Evolutionary conservation across 176 grass and related monocot species (phyloP).

Genomic region (Secale cereale): DNA sequence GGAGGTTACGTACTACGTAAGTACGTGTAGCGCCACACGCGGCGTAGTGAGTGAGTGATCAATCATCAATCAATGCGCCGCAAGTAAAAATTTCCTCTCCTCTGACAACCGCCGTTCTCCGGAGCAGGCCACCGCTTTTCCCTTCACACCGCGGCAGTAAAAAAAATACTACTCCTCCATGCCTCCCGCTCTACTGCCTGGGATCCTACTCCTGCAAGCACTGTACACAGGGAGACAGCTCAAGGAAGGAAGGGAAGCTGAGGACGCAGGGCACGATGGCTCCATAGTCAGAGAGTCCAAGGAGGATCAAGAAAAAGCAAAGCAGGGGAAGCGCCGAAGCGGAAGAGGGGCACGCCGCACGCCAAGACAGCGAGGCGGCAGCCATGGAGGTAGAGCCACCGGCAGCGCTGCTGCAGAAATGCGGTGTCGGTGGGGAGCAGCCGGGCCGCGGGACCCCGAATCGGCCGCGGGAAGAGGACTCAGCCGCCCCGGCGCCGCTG

Average conservation of each 20-base stretch:
- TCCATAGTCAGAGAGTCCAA: constrained; percentile 13
- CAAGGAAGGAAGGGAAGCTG: constrained; percentile 23
- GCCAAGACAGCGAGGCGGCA: neutral
- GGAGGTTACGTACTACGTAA: neutral
- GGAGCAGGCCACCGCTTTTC: neutral
- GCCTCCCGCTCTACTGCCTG: neutral
- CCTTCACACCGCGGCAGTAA: neutral
- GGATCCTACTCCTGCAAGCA: neutral
- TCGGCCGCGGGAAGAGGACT: constrained; percentile 12
- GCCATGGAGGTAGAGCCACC: constrained; percentile 38
- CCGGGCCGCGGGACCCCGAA: neutral
- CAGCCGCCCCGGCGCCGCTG: constrained; percentile 6
- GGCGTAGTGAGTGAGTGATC: neutral
- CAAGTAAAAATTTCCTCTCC: neutral
- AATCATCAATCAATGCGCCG: no score
- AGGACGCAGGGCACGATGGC: constrained; percentile 17
- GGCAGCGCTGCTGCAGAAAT: neutral
- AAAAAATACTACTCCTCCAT: neutral
- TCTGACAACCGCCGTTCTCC: neutral
- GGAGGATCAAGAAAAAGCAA: neutral
- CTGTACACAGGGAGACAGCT: constrained; percentile 27
- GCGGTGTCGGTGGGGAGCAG: constrained; percentile 1
- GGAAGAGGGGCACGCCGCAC: neutral
- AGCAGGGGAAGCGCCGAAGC: neutral
- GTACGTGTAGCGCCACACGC: no score